Percentiles rank a stretch among this genome's conserved stretches.
phyloP scores from a whole-genome alignment of 495 filamentous ascomycete species.

The Penicillium odoratum region DNA sequence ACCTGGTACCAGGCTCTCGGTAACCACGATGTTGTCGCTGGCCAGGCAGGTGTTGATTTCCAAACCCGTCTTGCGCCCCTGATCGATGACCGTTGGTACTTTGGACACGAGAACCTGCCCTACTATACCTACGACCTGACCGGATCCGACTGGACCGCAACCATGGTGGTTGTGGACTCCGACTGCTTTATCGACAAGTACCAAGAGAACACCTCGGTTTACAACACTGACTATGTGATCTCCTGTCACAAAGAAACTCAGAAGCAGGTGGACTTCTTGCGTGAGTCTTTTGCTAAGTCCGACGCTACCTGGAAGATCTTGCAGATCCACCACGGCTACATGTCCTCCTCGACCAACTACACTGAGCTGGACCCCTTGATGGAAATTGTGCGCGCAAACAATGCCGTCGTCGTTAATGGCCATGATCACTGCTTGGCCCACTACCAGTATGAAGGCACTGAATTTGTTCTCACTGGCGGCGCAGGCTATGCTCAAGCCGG shows the following conservation, averaged over 20 bases:
- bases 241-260: constrained; percentile 22
- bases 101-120: constrained; percentile 18
- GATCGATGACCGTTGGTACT: constrained; percentile 23
- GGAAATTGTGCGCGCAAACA: constrained; percentile 20
- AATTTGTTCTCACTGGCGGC: constrained; percentile 25
- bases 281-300: constrained; percentile 17
- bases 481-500: constrained; percentile 21
- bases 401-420: constrained; percentile 23
- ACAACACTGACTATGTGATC: constrained; percentile 19
- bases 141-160: constrained; percentile 23
- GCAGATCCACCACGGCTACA: constrained; percentile 25
- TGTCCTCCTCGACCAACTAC: constrained; percentile 21
- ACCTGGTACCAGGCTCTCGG: constrained; percentile 24
- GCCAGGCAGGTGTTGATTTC: constrained; percentile 24
- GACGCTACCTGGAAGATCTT: constrained; percentile 24
- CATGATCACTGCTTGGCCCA: constrained; percentile 28
- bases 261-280: constrained; percentile 20
- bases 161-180: constrained; percentile 23
- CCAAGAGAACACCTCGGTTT: constrained; percentile 18
- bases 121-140: constrained; percentile 26
- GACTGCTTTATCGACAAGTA: constrained; percentile 27
- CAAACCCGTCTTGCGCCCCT: constrained; percentile 20
- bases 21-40: constrained; percentile 23
- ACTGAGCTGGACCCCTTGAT: constrained; percentile 23
- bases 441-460: constrained; percentile 21